These are phyloP conservation scores for Cercospora brassicicola DNA, from an alignment of 2,329 filamentous ascomycete genomes.

Conservation along the genomic window DNA sequence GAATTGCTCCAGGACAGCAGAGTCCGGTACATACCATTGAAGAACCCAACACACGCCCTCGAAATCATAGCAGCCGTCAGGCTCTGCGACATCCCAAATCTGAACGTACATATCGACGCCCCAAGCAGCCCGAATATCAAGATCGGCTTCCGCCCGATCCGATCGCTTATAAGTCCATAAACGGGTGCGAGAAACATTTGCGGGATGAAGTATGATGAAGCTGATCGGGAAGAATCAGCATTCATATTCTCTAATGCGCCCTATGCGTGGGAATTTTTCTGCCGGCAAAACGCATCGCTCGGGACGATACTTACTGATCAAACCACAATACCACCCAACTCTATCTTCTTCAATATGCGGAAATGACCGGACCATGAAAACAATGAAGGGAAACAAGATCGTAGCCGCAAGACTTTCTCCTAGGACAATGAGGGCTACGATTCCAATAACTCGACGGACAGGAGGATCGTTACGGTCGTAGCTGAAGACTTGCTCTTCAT, in stretches of 20 bases:
- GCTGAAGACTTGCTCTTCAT: neutral
- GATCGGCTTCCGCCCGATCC: neutral
- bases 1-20: neutral
- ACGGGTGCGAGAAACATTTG: neutral
- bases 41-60: neutral
- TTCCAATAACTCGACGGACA: neutral
- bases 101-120: neutral
- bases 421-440: neutral
- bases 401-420: neutral
- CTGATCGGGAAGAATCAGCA: neutral
- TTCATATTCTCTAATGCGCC: fast-evolving
- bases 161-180: neutral
- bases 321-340: neutral
- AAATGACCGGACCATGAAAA: neutral
- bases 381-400: neutral
- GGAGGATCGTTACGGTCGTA: neutral
- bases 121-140: neutral
- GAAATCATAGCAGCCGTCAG: neutral
- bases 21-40: neutral
- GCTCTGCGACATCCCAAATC: neutral
- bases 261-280: neutral
- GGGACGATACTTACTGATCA: neutral
- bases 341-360: neutral
- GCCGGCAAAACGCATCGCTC: neutral
- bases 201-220: neutral